Conservation (phyloP, 2,329 filamentous ascomycete genomes). For the Clonostachys byssicola region DNA sequence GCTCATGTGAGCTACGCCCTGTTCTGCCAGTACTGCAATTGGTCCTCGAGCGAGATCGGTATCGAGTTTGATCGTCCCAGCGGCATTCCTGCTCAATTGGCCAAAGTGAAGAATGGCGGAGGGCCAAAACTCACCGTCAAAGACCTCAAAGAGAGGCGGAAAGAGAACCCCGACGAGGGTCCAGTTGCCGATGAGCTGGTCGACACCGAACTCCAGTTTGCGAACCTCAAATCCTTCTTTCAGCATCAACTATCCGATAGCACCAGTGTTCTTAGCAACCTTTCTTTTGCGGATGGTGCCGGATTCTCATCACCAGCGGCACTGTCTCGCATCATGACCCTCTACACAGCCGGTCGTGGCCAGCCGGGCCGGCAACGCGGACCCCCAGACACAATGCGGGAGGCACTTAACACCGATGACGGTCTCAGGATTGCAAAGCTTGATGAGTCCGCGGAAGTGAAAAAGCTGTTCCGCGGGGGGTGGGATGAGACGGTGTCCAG, state of each 20-base stretch:
- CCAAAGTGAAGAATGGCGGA: constrained; percentile 64
- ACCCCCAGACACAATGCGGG: constrained; percentile 72
- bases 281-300: constrained; percentile 26
- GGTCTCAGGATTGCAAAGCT: constrained; percentile 63
- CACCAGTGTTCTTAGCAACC: constrained; percentile 43
- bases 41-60: constrained; percentile 85
- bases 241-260: constrained; percentile 69
- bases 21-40: constrained; percentile 86
- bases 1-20: constrained; percentile 63
- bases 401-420: constrained; percentile 67
- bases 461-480: constrained; percentile 51
- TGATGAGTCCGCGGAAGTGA: constrained; percentile 58
- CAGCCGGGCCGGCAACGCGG: constrained; percentile 59
- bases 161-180: constrained; percentile 33
- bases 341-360: constrained; percentile 73
- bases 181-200: constrained; percentile 38
- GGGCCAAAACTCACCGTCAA: constrained; percentile 42
- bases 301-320: constrained; percentile 75
- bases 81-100: constrained; percentile 77
- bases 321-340: constrained; percentile 82
- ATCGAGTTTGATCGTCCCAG: constrained; percentile 88
- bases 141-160: constrained; percentile 47
- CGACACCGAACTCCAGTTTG: constrained; percentile 67
- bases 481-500: constrained; percentile 58
- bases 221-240: constrained; percentile 76